Evolutionary conservation across 73 alveolate species (phyloP).

Genomic region (Halteria grandinella): DNA sequence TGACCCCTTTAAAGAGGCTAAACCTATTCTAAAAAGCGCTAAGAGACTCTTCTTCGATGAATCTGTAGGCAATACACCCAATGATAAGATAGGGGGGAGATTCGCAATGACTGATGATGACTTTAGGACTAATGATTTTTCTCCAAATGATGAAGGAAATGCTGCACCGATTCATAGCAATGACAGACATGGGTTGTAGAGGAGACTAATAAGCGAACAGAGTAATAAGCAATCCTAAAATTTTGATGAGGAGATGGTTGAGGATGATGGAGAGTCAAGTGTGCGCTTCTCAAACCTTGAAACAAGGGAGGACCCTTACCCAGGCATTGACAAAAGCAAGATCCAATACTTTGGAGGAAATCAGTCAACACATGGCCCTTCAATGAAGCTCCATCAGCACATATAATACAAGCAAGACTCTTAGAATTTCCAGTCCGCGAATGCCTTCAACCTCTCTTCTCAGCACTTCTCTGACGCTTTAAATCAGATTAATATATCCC

Average conservation of each 20-base stretch:
- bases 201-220: not conserved
- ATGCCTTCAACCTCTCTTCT: no score
- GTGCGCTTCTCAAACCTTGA: no score
- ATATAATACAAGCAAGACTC: no score
- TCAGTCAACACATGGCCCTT: no score
- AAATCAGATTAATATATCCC: no score
- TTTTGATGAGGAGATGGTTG: slow-evolving; percentile 32
- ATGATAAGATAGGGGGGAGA: not conserved
- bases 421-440: no score
- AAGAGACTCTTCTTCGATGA: not conserved
- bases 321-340: no score
- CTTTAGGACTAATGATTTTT: not conserved
- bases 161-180: not conserved
- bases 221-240: not conserved
- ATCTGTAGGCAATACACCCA: not conserved
- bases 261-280: slow-evolving; percentile 6
- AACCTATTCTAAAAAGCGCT: not conserved
- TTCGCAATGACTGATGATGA: not conserved
- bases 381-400: no score
- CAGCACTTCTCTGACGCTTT: no score
- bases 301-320: no score
- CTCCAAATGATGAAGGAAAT: not conserved
- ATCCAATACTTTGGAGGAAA: no score
- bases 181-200: not conserved
- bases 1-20: not conserved